These are phyloP conservation scores for Cladochytrium tenue DNA, from an alignment of 371 early-diverging fungal genomes.

Conservation along the genomic window DNA sequence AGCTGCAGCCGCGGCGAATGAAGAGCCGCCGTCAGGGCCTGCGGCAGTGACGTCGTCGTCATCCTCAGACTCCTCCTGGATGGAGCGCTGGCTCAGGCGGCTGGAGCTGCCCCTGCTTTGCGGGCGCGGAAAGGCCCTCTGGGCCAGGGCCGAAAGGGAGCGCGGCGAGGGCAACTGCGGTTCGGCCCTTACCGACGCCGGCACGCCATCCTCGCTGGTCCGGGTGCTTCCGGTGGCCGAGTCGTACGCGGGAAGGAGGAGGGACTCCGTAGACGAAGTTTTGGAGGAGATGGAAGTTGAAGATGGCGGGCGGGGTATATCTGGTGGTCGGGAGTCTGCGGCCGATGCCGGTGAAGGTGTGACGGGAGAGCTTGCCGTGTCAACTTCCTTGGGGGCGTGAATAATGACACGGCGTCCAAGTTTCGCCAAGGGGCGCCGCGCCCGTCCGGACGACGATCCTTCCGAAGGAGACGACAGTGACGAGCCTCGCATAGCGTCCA, in stretches of 20 bases:
- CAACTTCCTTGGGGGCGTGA: too few species aligned
- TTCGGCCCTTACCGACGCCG: background rate
- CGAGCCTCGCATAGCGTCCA: constrained; percentile 16
- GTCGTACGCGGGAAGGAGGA: background rate
- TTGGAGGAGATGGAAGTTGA: background rate
- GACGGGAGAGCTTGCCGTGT: too few species aligned
- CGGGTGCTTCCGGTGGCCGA: background rate
- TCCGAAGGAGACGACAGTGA: background rate
- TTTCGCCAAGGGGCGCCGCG: background rate
- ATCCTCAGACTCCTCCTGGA: background rate
- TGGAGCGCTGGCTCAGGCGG: background rate
- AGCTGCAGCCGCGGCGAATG: too few species aligned
- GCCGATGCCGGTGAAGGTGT: too few species aligned
- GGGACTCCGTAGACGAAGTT: background rate
- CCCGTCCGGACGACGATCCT: background rate
- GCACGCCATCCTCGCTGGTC: background rate
- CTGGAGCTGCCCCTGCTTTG: background rate
- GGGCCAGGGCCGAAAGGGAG: background rate
- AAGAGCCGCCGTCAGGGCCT: too few species aligned
- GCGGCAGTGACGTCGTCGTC: too few species aligned
- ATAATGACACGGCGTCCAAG: background rate
- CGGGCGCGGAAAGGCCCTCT: background rate
- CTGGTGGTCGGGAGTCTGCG: background rate
- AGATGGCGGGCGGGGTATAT: background rate
- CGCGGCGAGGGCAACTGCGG: background rate